Evolutionary conservation across 805 yeast genomes (phyloP), one percentile per base, ranked within the genome.

Genomic region (Candida odintsovae): DNA sequence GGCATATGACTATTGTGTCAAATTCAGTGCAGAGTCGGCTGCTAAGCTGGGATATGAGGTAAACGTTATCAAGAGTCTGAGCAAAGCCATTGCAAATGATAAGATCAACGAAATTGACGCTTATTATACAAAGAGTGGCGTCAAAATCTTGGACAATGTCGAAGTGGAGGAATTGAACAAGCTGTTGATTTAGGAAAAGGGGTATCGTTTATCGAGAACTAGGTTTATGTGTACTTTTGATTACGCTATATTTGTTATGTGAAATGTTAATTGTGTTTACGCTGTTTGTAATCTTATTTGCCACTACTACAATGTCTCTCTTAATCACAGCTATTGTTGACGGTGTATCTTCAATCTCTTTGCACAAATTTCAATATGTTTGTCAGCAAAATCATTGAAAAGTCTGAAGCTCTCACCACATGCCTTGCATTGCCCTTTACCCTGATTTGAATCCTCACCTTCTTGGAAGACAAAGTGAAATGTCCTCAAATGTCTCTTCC

Each of bases 1-100:
- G 19, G 97, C 97, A 0, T 80, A 81, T 51, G 98, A 90, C 61
- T 89, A 70, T 63, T 90, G 98, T 63, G 97, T 92, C 4, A 66
- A 80, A 54, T 74, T 81, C 58, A 83, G 95, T 0, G 89, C 96
- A 0, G 62, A 79, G 21, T 95, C 90, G 47, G 73, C 90, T 19
- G 76, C 74, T 0, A 64, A 61, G 11, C 48, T 68, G 5, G 96
- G 96, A 0, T 89, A 76, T 59, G 63, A 75, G 2, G 81, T 95
- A 0, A 69, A 58, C 44, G 86, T 92, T 1, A 53, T 88, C 13
- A 69, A 71, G 49, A 77, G 78, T 26, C 76, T 79, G 44, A 71
- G 83, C 19, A 73, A 67, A 50, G 71, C 86, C 4, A 88, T 86
- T 16, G 69, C 69, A 49, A 72, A 78, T 1, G 76, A 70, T 16